Base-by-base conservation (phyloP, 371 early-diverging fungal genomes). In the Mortierella sp. region DNA sequence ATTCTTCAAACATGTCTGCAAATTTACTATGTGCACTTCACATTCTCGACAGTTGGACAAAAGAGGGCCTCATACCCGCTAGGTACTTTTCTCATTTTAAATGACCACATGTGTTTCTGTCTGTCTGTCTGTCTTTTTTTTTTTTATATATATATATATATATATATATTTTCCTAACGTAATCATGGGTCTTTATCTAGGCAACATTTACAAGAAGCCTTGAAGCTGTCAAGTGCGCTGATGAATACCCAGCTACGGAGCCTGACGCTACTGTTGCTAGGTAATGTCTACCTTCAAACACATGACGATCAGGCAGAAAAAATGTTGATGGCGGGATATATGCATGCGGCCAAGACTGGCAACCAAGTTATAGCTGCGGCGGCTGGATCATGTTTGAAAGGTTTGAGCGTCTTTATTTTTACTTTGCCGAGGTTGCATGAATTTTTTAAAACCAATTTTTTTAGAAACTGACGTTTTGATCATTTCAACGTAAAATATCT, bases 231-330 rank as follows among this genome's bases (percentile, higher is more conserved):
- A 0, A 66, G 69, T 40, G 55, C 67, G 7, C n/a, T 81, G 22
- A 41, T 72, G 47, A 81, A 81, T 55, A 76, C 82, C 7, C 82
- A 81, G 50, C 22, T 76, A 67, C 69, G 76, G 21, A 76, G 76
- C 32, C 36, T 81, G 60, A 72, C 82, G 24, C 38, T 81, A 8
- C 59, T 81, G 15, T 62, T 81, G 13, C 63, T 81, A 13, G 82
- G 82, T 9, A 72, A 76, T 59, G 63, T 76, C 11, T 81, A 81
- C 21, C 36, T 72, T 47, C 76, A 81, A 21, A 66, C 76, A 16
- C 76, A 81, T 13, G 82, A 81, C 22, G 73, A 69, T 13, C 76
- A 81, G 2, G 76, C 82, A 4, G 82, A 81, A 43, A 75, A 76
- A 53, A 81, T 81, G 73, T 47, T 81, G 21, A 45, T 63, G 58